Base-by-base conservation (phyloP, 352 stramenopile genomes). In the Thalassiosira pacifica region DNA sequence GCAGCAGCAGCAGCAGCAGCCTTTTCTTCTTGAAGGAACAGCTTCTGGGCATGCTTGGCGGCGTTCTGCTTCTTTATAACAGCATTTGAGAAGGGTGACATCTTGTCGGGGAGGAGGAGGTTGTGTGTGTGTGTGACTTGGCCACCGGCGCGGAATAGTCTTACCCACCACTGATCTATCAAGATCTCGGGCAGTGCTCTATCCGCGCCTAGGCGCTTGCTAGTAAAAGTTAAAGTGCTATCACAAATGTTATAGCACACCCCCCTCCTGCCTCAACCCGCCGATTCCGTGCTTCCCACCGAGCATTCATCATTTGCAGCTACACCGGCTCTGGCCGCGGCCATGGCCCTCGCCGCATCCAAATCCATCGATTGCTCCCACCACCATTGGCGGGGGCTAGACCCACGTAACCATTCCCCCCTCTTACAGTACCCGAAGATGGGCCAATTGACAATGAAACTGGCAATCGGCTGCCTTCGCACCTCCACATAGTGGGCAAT, bases 331-430 rank as follows among this genome's bases (percentile, higher is more conserved):
- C 34, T 42, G 4, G 34, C 34, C 10, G 55, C 55, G 10, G 22
- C n/a, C n/a, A 65, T 11, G 31, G 22, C 55, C 55, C 22, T 65
- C n/a, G 55, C n/a, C n/a, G 55, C 55, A 26, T 65, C n/a, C n/a
- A 65, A 31, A 29, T 65, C 55, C 55, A 65, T 65, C n/a, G 55
- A 29, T 42, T 67, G 22, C 59, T 67, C 27, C 59, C 59, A 42
- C 27, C 27, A 67, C 19, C 5, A 67, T 24, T 67, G 59, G 34
- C 19, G 24, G 18, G n/a, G 8, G 59, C 59, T 67, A 11, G 59
- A 45, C n/a, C 59, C 59, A 48, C 22, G 22, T 40, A 13, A n/a
- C 59, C 59, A 45, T 27, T 48, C n/a, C 42, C 8, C 59, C 24
- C 32, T 27, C 22, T 3, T 31, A 29, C 55, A 65, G 55, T 65